These are phyloP conservation scores for Carex myosuroides DNA, from an alignment of 176 grass and related monocot genomes.

Conservation along the genomic window DNA sequence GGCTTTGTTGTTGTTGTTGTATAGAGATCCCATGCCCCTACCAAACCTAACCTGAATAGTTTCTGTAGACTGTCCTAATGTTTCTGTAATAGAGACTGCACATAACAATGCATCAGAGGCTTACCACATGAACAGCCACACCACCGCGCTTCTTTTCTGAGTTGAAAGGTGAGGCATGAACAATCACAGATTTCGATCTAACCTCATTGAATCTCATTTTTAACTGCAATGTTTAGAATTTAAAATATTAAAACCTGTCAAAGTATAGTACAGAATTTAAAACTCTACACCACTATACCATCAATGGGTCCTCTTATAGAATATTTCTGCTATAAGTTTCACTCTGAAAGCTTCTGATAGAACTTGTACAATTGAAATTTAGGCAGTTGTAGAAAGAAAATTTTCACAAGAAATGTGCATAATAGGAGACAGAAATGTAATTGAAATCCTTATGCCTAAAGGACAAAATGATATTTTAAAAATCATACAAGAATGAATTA, in stretches of 20 bases:
- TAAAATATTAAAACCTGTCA: background rate
- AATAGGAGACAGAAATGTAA: background rate
- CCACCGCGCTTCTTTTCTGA: slow-evolving; percentile 82
- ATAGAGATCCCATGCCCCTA: background rate
- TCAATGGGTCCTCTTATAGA: background rate
- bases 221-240: slow-evolving; percentile 38
- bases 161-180: slow-evolving; percentile 84
- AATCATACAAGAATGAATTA: background rate
- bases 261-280: background rate
- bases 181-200: slow-evolving; percentile 62
- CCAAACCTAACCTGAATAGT: background rate
- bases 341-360: slow-evolving; percentile 12
- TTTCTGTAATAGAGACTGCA: background rate
- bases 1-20: background rate
- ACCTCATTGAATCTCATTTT: slow-evolving; percentile 61
- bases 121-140: slow-evolving; percentile 65
- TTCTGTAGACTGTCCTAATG: background rate
- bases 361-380: background rate
- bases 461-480: background rate
- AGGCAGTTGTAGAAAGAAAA: background rate
- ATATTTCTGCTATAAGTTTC: background rate
- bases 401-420: slow-evolving; percentile 22
- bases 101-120: background rate
- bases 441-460: background rate
- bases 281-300: background rate